phyloP scores from a whole-genome alignment of 139 green algal species.

The Axilococcus clingmanii region DNA sequence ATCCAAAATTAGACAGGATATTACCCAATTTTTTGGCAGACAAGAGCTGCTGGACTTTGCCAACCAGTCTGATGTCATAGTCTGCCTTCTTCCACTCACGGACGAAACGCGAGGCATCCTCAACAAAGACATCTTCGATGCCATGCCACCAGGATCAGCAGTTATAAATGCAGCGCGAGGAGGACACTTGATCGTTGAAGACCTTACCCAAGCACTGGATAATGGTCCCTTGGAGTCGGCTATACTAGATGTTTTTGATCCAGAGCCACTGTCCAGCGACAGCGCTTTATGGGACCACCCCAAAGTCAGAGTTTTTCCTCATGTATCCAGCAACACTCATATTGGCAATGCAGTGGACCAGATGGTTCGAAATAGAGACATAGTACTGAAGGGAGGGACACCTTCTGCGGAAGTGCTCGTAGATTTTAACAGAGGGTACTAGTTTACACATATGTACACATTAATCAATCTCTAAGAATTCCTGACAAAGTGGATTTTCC shows the following conservation, averaged over 20 bases:
- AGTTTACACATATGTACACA: too few species aligned
- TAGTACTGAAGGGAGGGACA: conserved; percentile 8
- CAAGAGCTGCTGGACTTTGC: conserved; percentile 30
- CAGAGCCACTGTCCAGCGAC: conserved; percentile 40
- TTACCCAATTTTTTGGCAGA: background rate
- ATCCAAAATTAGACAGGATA: background rate
- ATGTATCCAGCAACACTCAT: conserved; percentile 47
- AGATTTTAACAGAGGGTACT: conserved; percentile 23
- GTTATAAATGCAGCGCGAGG: conserved; percentile 49
- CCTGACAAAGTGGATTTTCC: too few species aligned
- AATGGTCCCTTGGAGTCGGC: conserved; percentile 22
- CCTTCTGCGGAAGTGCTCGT: conserved; percentile 10
- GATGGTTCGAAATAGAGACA: conserved; percentile 20
- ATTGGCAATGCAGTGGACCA: conserved; percentile 17
- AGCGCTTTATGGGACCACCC: conserved; percentile 46
- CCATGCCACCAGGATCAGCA: conserved; percentile 29
- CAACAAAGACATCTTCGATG: conserved; percentile 30
- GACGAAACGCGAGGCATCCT: conserved; percentile 36
- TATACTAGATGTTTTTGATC: conserved; percentile 42
- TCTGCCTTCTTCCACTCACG: conserved; percentile 52
- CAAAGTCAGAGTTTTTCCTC: conserved; percentile 44
- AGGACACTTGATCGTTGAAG: conserved; percentile 36
- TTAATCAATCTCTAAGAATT: too few species aligned
- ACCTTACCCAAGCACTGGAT: conserved; percentile 40
- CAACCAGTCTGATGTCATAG: conserved; percentile 27